These are phyloP conservation scores for Huntiella decipiens DNA, from an alignment of 2,329 filamentous ascomycete species.

Conservation along the genomic window DNA sequence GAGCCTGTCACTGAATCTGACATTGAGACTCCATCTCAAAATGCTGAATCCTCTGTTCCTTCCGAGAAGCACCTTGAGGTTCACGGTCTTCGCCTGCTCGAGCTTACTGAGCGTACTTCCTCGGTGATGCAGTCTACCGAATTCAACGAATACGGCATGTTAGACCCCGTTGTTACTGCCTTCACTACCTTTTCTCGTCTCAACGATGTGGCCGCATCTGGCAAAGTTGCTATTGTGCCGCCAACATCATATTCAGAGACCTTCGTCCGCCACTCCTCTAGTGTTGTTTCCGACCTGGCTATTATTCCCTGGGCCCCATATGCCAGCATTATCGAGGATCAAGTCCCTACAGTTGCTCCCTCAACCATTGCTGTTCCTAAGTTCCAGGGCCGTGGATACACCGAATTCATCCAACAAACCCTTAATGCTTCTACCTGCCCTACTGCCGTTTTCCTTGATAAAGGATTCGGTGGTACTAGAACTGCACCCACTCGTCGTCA, in stretches of 20 bases:
- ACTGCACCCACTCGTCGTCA: not conserved
- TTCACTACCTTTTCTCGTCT: slow-evolving; percentile 78
- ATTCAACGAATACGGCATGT: slow-evolving; percentile 51
- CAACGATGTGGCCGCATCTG: slow-evolving; percentile 65
- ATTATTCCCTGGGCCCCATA: slow-evolving; percentile 82
- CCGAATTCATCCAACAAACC: slow-evolving; percentile 51
- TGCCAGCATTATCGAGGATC: slow-evolving; percentile 52
- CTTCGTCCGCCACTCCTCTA: slow-evolving; percentile 48
- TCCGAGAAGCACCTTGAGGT: slow-evolving; percentile 39
- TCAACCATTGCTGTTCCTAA: not conserved
- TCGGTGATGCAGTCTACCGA: slow-evolving; percentile 90
- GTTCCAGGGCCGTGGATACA: slow-evolving; percentile 29
- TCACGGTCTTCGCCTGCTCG: slow-evolving; percentile 69
- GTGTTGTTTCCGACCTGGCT: slow-evolving; percentile 53
- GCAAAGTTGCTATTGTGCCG: slow-evolving; percentile 62
- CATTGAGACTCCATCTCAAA: slow-evolving; percentile 4
- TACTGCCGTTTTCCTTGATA: slow-evolving; percentile 64
- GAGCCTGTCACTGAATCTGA: not conserved
- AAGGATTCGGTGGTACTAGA: slow-evolving; percentile 16
- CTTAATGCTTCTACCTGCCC: slow-evolving; percentile 46
- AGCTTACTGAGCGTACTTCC: slow-evolving; percentile 80
- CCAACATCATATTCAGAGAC: slow-evolving; percentile 63
- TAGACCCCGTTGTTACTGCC: slow-evolving; percentile 59
- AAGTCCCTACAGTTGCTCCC: slow-evolving; percentile 13
- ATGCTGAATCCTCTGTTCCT: slow-evolving; percentile 1